Conservation (phyloP, 2,329 filamentous ascomycete species). For the Leptographium wingfieldii region DNA sequence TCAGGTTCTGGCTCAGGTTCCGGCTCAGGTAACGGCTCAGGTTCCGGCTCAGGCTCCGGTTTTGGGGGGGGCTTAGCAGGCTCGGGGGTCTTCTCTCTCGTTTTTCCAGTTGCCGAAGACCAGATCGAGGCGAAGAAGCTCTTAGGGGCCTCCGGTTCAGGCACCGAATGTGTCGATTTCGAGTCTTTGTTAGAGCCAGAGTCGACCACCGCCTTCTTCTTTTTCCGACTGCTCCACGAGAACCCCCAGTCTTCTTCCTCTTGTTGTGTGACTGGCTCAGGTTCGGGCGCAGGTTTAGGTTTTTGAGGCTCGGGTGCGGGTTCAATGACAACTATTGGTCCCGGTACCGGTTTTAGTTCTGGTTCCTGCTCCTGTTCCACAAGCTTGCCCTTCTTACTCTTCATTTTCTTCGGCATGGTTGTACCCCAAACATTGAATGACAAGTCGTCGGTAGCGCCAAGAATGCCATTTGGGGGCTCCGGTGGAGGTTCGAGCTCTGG, state of each 20-base stretch:
- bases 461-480: not conserved
- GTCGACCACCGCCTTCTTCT: not conserved
- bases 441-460: not conserved
- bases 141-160: conserved; percentile 1
- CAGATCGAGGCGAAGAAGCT: conserved; percentile 21
- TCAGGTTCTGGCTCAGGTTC: not conserved
- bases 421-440: not conserved
- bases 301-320: conserved; percentile 4
- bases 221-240: conserved; percentile 12
- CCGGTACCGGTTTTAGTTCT: conserved; percentile 1
- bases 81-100: conserved; percentile 5
- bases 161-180: not conserved
- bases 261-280: not conserved
- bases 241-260: conserved; percentile 16
- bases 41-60: not conserved
- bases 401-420: not conserved
- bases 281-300: conserved; percentile 4
- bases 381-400: not conserved
- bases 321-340: not conserved
- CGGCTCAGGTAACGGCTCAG: not conserved
- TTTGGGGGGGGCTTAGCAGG: not conserved
- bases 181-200: not conserved
- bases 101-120: conserved; percentile 32
- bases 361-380: not conserved
- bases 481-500: conserved; percentile 1